Base-by-base conservation (phyloP, 2,329 filamentous ascomycete species). In the Aureobasidium lini region DNA sequence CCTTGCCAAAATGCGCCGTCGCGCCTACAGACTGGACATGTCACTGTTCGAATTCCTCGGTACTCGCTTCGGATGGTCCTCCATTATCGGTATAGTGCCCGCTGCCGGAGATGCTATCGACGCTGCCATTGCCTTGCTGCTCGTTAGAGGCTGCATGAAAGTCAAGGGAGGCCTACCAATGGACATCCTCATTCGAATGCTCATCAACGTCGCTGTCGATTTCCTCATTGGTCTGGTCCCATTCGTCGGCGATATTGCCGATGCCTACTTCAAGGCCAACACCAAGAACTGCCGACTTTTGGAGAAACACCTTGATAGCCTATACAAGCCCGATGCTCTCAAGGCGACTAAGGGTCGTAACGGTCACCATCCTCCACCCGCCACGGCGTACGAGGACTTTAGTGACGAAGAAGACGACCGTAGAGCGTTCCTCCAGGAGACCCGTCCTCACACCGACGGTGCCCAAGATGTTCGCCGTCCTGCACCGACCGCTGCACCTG, bases 61-160 rank as follows among this genome's bases (percentile, higher is more conserved):
- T 44, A 81, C 95, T 61, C 84, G 86, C 60, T 92, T 97, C 69
- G 94, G 94, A 58, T 96, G 91, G 90, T 84, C 89, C 54, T 88
- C 87, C 66, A 82, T 96, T 60, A 89, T 97, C 67, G 94, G 87
- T 13, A 70, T 97, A 7, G 73, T 97, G 58, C 94, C 94, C 66
- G 83, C 83, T 83, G 76, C 88, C 63, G 92, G 92, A 49, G 92
- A 96, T 71, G 80, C 80, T 9, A 72, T 87, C 13, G 92, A 96
- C 69, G 77, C 83, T 8, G 76, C 89, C 52, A 79, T 96, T 68
- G 88, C 89, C 9, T 72, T 90, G 62, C 84, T 89, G 74, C 84
- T 97, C 8, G 79, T 95, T 64, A 81, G 79, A 62, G 85, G 84
- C 28, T 92, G 89, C 73, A 79, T 80, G 62, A 81, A 86, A 62